Conservation (phyloP, 2,329 filamentous ascomycete species). For the Aspergillus quadrilineatus region DNA sequence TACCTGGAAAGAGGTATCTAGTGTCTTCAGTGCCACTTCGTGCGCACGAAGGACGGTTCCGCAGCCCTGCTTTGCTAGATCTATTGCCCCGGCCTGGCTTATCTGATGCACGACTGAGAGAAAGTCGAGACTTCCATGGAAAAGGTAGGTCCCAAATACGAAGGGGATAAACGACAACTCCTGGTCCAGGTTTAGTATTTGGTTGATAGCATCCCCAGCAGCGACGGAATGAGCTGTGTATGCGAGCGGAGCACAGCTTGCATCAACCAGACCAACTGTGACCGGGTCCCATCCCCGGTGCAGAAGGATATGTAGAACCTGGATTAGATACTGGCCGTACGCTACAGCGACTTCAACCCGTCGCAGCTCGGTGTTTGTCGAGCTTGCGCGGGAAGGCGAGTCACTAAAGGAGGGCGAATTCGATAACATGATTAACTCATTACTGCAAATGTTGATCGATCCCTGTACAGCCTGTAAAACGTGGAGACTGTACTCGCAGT, state of each 20-base stretch:
- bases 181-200: constrained; percentile 50
- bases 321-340: constrained; percentile 51
- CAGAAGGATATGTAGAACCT: constrained; percentile 51
- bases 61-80: constrained; percentile 50
- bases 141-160: constrained; percentile 53
- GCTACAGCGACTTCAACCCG: constrained; percentile 41
- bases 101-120: constrained; percentile 52
- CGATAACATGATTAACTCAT: neutral
- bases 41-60: constrained; percentile 53
- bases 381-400: neutral
- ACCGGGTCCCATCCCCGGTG: constrained; percentile 54
- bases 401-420: neutral
- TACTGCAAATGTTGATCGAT: neutral
- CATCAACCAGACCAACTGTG: constrained; percentile 51
- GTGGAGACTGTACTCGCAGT: constrained; percentile 32
- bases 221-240: constrained; percentile 50
- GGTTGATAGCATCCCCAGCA: constrained; percentile 48
- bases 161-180: constrained; percentile 56
- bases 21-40: constrained; percentile 52
- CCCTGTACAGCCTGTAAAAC: neutral
- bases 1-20: constrained; percentile 54
- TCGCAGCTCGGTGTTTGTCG: neutral
- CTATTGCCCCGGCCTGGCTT: constrained; percentile 46
- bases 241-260: constrained; percentile 45
- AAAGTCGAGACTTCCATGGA: constrained; percentile 53